These are phyloP conservation scores for Phyllosticta paracitricarpa DNA, from an alignment of 2,329 filamentous ascomycete genomes.

Conservation along the genomic window DNA sequence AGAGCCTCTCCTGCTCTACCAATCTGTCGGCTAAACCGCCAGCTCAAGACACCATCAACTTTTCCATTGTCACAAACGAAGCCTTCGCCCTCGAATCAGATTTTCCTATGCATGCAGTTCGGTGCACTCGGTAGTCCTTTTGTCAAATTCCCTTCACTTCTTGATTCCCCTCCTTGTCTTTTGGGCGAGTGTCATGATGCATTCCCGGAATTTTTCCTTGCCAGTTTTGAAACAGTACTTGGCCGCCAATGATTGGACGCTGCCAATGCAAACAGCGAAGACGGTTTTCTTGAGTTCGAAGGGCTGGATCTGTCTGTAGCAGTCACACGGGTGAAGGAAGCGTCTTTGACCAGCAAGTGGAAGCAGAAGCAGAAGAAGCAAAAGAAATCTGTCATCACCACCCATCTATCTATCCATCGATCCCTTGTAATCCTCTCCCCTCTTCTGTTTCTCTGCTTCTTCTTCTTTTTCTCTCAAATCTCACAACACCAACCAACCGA, in stretches of 20 bases:
- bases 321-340: not conserved
- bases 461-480: not conserved
- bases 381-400: not conserved
- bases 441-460: not conserved
- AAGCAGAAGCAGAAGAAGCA: not conserved
- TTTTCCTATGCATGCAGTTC: slow-evolving; percentile 7
- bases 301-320: not conserved
- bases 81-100: not conserved
- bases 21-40: slow-evolving; percentile 25
- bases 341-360: not conserved
- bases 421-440: not conserved
- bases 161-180: not conserved
- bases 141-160: not conserved
- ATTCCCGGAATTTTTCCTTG: not conserved
- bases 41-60: not conserved
- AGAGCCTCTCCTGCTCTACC: slow-evolving; percentile 85
- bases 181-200: not conserved
- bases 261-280: not conserved
- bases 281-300: not conserved
- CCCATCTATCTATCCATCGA: not conserved
- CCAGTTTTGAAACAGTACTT: not conserved
- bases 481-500: not conserved
- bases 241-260: not conserved
- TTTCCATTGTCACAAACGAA: not conserved
- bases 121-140: slow-evolving; percentile 9